Base-by-base conservation (phyloP, 2,329 filamentous ascomycete genomes). In the Phialophora chinensis region DNA sequence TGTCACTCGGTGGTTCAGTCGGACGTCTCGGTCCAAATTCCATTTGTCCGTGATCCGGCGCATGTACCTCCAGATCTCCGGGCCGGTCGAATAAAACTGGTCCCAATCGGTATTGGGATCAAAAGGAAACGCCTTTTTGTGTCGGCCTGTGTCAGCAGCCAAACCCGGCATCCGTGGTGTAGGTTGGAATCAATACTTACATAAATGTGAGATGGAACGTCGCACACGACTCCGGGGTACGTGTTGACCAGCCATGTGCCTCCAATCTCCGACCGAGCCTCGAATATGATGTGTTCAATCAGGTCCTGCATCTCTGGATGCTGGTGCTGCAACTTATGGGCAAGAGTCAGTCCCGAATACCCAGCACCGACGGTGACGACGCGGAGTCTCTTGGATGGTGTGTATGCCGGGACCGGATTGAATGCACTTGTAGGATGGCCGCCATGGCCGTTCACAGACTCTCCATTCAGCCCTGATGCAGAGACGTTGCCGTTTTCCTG, bases 11-110 rank as follows among this genome's bases (percentile, higher is more conserved):
- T 42, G 31, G 27, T 58, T 58, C 31, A 23, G 73, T 52, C 77
- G 75, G 33, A 82, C 71, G 57, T 79, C 76, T 12, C 76, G 72
- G 35, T 79, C 77, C 0, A 81, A 73, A 35, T 77, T 73, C 66
- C 79, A 79, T 66, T 82, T 81, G 49, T 73, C 74, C 11, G 78
- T 78, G 7, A 74, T 74, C 1, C 71, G 66, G 55, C 79, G 72
- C 73, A 80, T 77, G 67, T 82, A 82, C 23, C 77, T 76, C 17
- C 74, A 74, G 42, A 82, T 82, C 69, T 82, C 80, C 10, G 71
- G 66, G 0, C 78, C 78, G 6, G 71, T 73, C 5, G 80, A 77
- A 63, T 79, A 82, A 49, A 80, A 78, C 6, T 77, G 74, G 1
- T 73, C 75, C 80, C 80, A 82, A 49, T 79, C 74, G 0, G 78